These are phyloP conservation scores for Lipomyces sp. DNA, from an alignment of 805 yeast genomes.

Conservation along the genomic window DNA sequence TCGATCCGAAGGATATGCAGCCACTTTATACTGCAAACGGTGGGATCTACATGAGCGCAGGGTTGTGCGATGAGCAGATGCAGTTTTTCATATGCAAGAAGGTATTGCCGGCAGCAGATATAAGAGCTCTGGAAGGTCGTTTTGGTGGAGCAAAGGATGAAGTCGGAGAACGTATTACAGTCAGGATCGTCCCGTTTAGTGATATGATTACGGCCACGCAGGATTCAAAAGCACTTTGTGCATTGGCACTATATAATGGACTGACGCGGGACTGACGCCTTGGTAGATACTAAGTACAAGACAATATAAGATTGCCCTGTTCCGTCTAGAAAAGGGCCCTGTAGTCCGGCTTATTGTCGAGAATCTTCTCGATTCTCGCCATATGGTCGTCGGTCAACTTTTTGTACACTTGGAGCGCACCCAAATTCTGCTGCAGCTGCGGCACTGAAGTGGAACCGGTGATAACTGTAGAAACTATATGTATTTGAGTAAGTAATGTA, in stretches of 20 bases:
- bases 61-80: constrained; percentile 28
- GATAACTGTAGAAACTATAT: constrained; percentile 34
- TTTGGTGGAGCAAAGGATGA: constrained; percentile 24
- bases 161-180: constrained; percentile 17
- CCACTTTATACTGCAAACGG: constrained; percentile 17
- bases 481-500: background rate
- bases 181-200: constrained; percentile 10
- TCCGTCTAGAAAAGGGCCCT: constrained; percentile 4
- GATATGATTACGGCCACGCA: constrained; percentile 18
- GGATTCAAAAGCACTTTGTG: constrained; percentile 21
- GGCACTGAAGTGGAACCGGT: constrained; percentile 36
- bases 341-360: constrained; percentile 34
- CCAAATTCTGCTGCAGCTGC: constrained; percentile 35
- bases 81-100: constrained; percentile 25
- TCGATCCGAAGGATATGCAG: constrained; percentile 24
- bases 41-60: constrained; percentile 29
- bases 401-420: constrained; percentile 35
- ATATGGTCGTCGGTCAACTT: constrained; percentile 33
- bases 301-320: background rate
- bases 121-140: constrained; percentile 12
- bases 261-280: background rate
- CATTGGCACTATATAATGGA: constrained; percentile 9
- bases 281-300: background rate
- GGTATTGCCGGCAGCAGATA: constrained; percentile 12
- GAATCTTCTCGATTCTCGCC: constrained; percentile 34